Conservation (phyloP, 2,329 filamentous ascomycete genomes). For the Colletotrichum graminicola region DNA sequence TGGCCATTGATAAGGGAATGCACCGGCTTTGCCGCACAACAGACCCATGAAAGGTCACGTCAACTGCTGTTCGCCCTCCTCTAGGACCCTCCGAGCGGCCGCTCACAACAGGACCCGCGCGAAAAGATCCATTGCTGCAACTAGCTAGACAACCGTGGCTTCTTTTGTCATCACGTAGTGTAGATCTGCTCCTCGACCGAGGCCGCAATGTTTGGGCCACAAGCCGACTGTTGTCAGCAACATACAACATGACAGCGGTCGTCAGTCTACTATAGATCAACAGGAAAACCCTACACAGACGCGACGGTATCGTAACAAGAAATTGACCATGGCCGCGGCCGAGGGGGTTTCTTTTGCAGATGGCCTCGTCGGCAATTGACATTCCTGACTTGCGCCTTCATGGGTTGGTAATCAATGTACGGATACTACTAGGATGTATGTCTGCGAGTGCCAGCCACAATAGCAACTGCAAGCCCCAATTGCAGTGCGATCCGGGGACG, state of each 20-base stretch:
- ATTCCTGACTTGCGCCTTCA: not conserved
- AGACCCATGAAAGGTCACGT: slow-evolving; percentile 36
- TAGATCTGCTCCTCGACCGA: slow-evolving; percentile 7
- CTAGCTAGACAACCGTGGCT: not conserved
- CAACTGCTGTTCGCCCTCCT: slow-evolving; percentile 10
- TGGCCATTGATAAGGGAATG: slow-evolving; percentile 26
- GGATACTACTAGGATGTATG: too few species aligned
- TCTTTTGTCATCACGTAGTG: not conserved
- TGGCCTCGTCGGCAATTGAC: not conserved
- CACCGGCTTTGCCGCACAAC: slow-evolving; percentile 32
- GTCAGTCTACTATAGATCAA: not conserved
- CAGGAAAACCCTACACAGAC: not conserved
- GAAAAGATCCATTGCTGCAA: slow-evolving; percentile 10
- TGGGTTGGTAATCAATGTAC: not conserved
- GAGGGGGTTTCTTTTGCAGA: not conserved
- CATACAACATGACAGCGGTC: not conserved
- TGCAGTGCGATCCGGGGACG: slow-evolving; percentile 5
- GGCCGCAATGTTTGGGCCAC: slow-evolving; percentile 3
- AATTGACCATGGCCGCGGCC: not conserved
- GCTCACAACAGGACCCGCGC: slow-evolving; percentile 19
- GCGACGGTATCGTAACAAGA: not conserved
- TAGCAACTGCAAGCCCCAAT: not conserved
- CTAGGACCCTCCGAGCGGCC: slow-evolving; percentile 26
- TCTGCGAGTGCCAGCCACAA: not conserved
- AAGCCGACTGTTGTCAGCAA: not conserved